These are phyloP conservation scores for Arctium minus DNA, from an alignment of 129 eudicot species.

Conservation along the genomic window DNA sequence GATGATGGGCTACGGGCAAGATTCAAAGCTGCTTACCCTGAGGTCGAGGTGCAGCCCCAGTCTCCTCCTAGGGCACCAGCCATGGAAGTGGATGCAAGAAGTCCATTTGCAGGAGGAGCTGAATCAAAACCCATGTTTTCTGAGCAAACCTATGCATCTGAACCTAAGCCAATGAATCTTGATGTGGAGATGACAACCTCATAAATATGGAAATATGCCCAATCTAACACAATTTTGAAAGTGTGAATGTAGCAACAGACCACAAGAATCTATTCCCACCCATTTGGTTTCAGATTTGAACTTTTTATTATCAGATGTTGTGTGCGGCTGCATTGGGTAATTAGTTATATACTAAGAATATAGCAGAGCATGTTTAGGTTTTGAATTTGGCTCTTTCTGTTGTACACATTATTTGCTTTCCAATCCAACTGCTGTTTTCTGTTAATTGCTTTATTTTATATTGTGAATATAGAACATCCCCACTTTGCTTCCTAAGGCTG, in stretches of 20 bases:
- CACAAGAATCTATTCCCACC: neutral
- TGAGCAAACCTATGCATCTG: conserved; percentile 34
- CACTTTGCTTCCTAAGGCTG: too few relatives aligned
- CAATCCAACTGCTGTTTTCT: neutral
- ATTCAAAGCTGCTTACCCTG: conserved; percentile 98
- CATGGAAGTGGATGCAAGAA: conserved; percentile 72
- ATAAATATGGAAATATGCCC: neutral
- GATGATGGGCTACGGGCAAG: conserved; percentile 96
- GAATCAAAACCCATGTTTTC: conserved; percentile 41
- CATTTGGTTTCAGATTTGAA: neutral
- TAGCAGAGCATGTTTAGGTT: neutral
- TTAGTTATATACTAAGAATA: neutral
- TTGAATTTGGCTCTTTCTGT: neutral
- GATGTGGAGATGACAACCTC: conserved; percentile 43
- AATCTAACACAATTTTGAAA: neutral
- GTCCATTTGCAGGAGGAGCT: conserved; percentile 37
- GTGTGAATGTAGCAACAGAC: neutral
- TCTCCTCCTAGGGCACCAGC: conserved; percentile 84
- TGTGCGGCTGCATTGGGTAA: neutral
- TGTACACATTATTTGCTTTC: neutral
- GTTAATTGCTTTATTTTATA: neutral
- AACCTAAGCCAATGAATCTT: conserved; percentile 39
- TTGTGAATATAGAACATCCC: too few relatives aligned
- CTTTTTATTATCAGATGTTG: neutral
- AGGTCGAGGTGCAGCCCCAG: conserved; percentile 83